phyloP scores from a whole-genome alignment of 2,329 filamentous ascomycete species.

The Thielaviopsis populi region DNA sequence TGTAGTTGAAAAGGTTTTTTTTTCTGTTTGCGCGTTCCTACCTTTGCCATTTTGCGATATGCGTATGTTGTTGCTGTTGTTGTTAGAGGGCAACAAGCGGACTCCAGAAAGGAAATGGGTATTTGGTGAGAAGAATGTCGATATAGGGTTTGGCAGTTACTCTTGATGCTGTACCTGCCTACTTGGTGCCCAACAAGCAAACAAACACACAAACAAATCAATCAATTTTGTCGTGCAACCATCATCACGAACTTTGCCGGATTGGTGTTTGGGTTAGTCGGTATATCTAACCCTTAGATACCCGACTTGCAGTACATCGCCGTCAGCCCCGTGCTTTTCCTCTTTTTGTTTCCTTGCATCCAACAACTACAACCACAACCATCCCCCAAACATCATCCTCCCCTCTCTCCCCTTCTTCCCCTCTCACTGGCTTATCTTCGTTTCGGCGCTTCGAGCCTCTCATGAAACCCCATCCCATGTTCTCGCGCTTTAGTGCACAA shows the following conservation, averaged over 20 bases:
- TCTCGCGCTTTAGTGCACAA: too few relatives aligned
- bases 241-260: background rate
- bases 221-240: background rate
- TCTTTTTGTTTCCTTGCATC: background rate
- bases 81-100: background rate
- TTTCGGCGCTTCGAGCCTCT: too few relatives aligned
- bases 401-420: too few relatives aligned
- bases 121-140: too few relatives aligned
- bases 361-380: too few relatives aligned
- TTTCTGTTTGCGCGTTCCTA: background rate
- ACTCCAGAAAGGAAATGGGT: background rate
- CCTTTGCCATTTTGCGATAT: background rate
- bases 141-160: too few relatives aligned
- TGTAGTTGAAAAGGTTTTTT: background rate
- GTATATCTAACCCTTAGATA: background rate
- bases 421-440: too few relatives aligned
- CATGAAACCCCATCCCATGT: too few relatives aligned
- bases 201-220: background rate
- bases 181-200: background rate
- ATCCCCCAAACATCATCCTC: too few relatives aligned
- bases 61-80: background rate
- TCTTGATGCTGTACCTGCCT: background rate
- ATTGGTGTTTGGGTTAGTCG: background rate
- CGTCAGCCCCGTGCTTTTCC: background rate
- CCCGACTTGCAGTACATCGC: too few relatives aligned